A percentile compares a stretch with the other conserved stretches of the same genome.
Conservation (phyloP, 768 basidiomycete genomes). For the Thelephora aurantiotincta region DNA sequence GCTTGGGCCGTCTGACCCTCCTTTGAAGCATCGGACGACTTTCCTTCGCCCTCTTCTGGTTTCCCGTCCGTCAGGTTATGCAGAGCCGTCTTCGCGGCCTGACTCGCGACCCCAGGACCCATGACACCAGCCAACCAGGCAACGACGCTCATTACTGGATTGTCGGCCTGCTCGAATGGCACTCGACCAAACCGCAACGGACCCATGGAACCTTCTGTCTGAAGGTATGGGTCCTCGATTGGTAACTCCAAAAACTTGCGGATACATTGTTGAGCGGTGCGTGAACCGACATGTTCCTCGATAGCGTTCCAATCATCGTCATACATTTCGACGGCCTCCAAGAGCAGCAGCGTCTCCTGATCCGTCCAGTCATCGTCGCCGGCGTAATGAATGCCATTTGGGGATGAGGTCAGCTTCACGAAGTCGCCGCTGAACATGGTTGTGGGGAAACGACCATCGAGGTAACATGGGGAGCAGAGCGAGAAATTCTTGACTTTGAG, state of each 20-base stretch:
- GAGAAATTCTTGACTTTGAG: constrained; percentile 87
- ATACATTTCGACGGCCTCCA: constrained; percentile 98
- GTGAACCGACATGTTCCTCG: constrained; percentile 85
- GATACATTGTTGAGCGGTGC: constrained; percentile 90
- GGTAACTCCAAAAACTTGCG: constrained; percentile 91
- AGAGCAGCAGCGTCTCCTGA: constrained; percentile 72
- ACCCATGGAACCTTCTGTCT: constrained; percentile 63
- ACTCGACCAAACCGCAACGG: constrained; percentile 61
- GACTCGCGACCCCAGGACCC: constrained; percentile 78
- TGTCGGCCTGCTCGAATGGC: constrained; percentile 91
- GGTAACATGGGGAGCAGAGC: constrained; percentile 85
- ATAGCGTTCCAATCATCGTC: constrained; percentile 94
- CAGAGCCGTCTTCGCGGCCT: constrained; percentile 84
- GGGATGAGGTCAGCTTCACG: constrained; percentile 46
- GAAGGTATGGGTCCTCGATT: constrained; percentile 90
- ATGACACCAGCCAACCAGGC: constrained; percentile 93
- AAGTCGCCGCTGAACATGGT: constrained; percentile 97
- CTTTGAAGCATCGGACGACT: constrained; percentile 20
- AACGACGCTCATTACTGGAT: constrained; percentile 97
- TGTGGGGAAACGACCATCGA: constrained; percentile 92
- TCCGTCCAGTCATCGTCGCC: constrained; percentile 74
- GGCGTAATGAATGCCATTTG: constrained; percentile 22
- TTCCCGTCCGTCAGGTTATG: constrained; percentile 59
- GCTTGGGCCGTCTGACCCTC: constrained; percentile 15
- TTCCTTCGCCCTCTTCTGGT: constrained; percentile 19